Percentiles rank a stretch among this genome's conserved stretches.
phyloP scores from a whole-genome alignment of 768 basidiomycete species.

The Pleurotus salmoneostramineus region DNA sequence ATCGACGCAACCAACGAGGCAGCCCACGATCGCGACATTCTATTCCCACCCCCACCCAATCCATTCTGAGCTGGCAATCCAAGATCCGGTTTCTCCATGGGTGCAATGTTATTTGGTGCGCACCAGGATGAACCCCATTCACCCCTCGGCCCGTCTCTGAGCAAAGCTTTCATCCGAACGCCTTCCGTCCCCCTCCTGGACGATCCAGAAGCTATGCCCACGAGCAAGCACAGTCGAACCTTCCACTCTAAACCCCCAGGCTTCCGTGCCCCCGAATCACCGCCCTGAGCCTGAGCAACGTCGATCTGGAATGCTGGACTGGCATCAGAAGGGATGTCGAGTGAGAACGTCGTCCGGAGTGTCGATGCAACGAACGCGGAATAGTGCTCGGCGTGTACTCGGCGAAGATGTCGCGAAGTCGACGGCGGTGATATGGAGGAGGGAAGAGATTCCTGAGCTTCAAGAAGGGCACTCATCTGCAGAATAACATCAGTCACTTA shows the following conservation, averaged over 20 bases:
- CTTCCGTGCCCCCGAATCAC: constrained; percentile 11
- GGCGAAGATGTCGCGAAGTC: constrained; percentile 50
- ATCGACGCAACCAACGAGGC: constrained; percentile 32
- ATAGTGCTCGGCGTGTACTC: constrained; percentile 85
- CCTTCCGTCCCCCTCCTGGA: constrained; percentile 45
- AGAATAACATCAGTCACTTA: background rate
- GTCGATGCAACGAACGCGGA: constrained; percentile 71
- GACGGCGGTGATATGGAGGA: constrained; percentile 47
- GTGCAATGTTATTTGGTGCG: constrained; percentile 54
- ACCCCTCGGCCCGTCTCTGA: constrained; percentile 54
- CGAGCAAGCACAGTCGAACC: constrained; percentile 81
- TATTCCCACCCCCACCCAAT: constrained; percentile 1
- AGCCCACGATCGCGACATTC: constrained; percentile 30
- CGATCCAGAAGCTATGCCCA: constrained; percentile 56
- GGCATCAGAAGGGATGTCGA: constrained; percentile 91
- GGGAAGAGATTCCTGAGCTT: constrained; percentile 84
- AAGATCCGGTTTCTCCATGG: constrained; percentile 45
- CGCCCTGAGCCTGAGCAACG: constrained; percentile 32
- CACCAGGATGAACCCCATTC: constrained; percentile 73
- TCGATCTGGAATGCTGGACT: constrained; percentile 80
- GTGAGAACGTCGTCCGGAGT: constrained; percentile 76
- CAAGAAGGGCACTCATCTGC: constrained; percentile 84
- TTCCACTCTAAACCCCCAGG: constrained; percentile 89
- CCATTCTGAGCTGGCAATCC: constrained; percentile 9
- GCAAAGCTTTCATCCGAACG: constrained; percentile 48